Conservation (phyloP, 2,329 filamentous ascomycete species). For the Incumbomyces delicatus region DNA sequence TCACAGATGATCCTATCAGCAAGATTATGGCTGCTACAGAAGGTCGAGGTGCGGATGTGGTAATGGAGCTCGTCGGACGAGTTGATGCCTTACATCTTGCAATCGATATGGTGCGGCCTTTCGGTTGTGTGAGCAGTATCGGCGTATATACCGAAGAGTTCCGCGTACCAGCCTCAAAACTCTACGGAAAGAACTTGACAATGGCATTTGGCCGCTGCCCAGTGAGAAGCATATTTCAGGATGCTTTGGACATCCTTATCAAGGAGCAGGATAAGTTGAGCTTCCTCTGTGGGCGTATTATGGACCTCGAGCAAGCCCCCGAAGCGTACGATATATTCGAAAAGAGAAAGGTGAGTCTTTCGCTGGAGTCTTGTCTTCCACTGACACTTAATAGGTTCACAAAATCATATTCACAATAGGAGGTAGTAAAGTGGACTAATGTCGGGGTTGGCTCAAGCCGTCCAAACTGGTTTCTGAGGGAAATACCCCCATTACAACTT, state of each 20-base stretch:
- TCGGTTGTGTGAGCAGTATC: conserved; percentile 19
- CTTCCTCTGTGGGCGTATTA: conserved; percentile 20
- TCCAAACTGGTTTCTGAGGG: no score
- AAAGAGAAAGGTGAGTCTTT: conserved; percentile 18
- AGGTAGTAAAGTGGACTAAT: no score
- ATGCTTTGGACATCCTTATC: conserved; percentile 17
- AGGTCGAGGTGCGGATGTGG: conserved; percentile 59
- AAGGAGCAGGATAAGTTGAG: conserved; percentile 21
- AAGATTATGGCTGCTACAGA: conserved; percentile 51
- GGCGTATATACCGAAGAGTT: conserved; percentile 21
- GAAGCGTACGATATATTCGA: conserved; percentile 21
- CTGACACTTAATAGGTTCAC: no score
- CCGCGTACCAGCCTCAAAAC: conserved; percentile 14
- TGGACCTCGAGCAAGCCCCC: conserved; percentile 20
- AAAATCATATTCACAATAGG: no score
- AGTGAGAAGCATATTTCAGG: conserved; percentile 20
- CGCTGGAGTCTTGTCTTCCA: no score
- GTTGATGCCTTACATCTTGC: conserved; percentile 19
- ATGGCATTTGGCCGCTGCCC: conserved; percentile 21
- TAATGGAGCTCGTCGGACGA: conserved; percentile 20
- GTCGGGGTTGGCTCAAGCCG: no score
- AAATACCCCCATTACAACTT: no score
- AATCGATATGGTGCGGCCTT: conserved; percentile 21
- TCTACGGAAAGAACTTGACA: conserved; percentile 22
- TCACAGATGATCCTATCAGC: conserved; percentile 47